Base-by-base conservation (phyloP, 306 rosid genomes). In the Pterocarpus macrocarpus region DNA sequence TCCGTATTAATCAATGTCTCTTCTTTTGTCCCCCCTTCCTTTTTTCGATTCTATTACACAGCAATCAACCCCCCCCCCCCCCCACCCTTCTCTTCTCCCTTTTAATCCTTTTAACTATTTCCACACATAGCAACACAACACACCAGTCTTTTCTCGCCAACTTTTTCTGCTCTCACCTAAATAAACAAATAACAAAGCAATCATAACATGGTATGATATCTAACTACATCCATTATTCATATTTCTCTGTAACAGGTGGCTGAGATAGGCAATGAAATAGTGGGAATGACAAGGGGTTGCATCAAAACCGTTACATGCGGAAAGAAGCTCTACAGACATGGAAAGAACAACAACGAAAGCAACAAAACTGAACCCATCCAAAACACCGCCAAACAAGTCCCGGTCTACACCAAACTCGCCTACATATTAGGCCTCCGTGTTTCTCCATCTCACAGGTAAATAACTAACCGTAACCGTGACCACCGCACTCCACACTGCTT, bases 231-330 rank as follows among this genome's bases (percentile, higher is more conserved):
- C 12, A 1, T n/a, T 2, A 0, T 49, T n/a, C 14, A 5, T 7
- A 45, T 39, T 44, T 36, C 32, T 63, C 16, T 28, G 50, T 50
- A n/a, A 15, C 88, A 95, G 99, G 92, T 95, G 44, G 99, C 99
- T 3, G 92, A 88, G 69, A 56, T 87, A 13, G 94, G 76, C 1
- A 76, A 90, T 9, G 92, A 91, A 71, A 90, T 92, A 15, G 97
- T 91, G 0, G 99, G 99, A 16, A 89, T 95, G 94, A 90, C 89
- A 17, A 85, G 99, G 11, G 99, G 99, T 22, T 91, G 98, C 85
- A 90, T 93, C 88, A 93, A 95, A 84, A 95, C 94, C 64, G 99
- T 93, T 86, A 89, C 99, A 7, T 95, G 99, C 61, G 97, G 99
- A 11, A 87, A 84, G n/a, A 93, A 87, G 17, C 81, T 74, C 58